These are phyloP conservation scores for Solanum ahanhuiri DNA, from an alignment of 257 asterid species.

Conservation along the genomic window DNA sequence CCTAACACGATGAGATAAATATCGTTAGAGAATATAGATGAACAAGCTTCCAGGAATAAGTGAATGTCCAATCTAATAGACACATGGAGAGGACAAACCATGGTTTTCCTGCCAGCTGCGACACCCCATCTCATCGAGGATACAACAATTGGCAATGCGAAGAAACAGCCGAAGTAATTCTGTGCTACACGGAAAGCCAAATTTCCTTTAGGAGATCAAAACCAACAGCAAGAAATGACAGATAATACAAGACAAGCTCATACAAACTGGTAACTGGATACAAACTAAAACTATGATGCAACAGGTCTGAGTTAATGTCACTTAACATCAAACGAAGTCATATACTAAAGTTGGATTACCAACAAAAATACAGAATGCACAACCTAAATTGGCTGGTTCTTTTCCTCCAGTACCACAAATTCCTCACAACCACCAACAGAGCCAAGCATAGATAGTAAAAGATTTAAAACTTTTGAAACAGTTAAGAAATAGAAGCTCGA, in stretches of 20 bases:
- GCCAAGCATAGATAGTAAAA: neutral
- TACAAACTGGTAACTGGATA: neutral
- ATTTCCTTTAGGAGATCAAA: neutral
- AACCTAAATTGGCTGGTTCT: neutral
- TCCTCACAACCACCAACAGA: neutral
- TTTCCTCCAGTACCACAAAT: neutral
- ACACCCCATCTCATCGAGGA: slow-evolving; percentile 92
- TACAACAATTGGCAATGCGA: slow-evolving; percentile 83
- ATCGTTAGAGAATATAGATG: neutral
- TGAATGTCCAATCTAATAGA: neutral
- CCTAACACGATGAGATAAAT: slow-evolving; percentile 32
- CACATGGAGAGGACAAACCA: slow-evolving; percentile 31
- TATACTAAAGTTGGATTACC: neutral
- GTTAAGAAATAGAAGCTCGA: neutral
- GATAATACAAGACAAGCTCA: neutral
- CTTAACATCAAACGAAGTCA: neutral
- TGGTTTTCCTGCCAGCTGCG: slow-evolving; percentile 89
- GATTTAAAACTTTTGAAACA: neutral
- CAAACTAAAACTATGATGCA: neutral
- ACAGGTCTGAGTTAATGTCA: neutral
- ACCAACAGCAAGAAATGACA: neutral
- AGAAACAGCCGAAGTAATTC: slow-evolving; percentile 89
- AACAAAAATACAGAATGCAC: neutral
- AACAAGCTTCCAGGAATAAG: neutral
- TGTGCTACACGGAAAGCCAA: slow-evolving; percentile 11